Conservation (phyloP, 139 green algal genomes). For the Yamagishiella unicocca region DNA sequence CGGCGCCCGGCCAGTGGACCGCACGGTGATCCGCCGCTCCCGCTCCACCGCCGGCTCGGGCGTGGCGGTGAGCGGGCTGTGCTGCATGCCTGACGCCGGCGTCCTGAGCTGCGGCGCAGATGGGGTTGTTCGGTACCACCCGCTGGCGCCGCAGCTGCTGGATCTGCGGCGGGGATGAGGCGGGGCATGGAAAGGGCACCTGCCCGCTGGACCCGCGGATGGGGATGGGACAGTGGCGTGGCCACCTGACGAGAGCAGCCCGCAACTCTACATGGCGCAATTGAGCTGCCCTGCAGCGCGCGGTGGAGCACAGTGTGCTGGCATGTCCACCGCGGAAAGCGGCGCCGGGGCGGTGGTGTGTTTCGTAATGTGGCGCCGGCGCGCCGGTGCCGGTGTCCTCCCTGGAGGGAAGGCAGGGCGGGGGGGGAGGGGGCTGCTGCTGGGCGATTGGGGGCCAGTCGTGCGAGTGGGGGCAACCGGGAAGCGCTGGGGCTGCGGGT, state of each 20-base stretch:
- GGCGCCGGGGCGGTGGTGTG: too few species aligned
- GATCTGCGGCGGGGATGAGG: neutral
- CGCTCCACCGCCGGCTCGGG: constrained; percentile 16
- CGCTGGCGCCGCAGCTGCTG: constrained; percentile 45
- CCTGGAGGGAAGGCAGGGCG: too few species aligned
- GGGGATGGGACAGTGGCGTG: neutral
- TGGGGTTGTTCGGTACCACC: constrained; percentile 70
- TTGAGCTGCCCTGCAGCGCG: too few species aligned
- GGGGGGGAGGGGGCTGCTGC: too few species aligned
- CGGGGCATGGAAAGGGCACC: neutral
- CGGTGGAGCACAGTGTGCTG: neutral
- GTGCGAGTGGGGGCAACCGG: too few species aligned
- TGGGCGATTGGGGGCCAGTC: too few species aligned
- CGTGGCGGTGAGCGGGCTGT: constrained; percentile 66
- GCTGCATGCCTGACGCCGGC: constrained; percentile 55
- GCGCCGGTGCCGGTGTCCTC: too few species aligned
- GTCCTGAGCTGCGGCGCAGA: constrained; percentile 74
- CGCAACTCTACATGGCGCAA: too few species aligned
- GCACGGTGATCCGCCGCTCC: neutral
- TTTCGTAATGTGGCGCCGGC: too few species aligned
- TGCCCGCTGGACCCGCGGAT: neutral
- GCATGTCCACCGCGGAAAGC: neutral
- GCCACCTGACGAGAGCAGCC: too few species aligned
- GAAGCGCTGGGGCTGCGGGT: too few species aligned
- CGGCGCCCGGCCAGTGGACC: neutral